phyloP scores from a whole-genome alignment of 2,329 filamentous ascomycete genomes.

The Aspergillus brunneoviolaceus region DNA sequence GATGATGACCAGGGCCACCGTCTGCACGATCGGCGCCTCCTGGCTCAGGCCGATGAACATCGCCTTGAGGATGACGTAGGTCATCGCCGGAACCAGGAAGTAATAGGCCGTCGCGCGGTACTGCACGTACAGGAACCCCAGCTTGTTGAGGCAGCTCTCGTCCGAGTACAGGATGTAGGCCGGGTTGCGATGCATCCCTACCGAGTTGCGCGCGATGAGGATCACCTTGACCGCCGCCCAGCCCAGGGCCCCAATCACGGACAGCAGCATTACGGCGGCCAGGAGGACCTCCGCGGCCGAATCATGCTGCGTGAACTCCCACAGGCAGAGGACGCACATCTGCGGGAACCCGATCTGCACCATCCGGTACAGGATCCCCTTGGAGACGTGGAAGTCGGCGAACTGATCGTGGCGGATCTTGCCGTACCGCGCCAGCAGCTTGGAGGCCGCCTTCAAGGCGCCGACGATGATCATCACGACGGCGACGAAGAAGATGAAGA shows the following conservation, averaged over 20 bases:
- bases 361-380: conserved; percentile 88
- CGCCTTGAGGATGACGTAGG: conserved; percentile 77
- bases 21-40: conserved; percentile 67
- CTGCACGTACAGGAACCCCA: conserved; percentile 95
- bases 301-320: conserved; percentile 85
- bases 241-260: conserved; percentile 70
- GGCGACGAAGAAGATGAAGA: conserved; percentile 81
- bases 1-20: conserved; percentile 77
- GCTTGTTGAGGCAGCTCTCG: conserved; percentile 86
- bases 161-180: conserved; percentile 96
- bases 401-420: conserved; percentile 88
- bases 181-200: conserved; percentile 87
- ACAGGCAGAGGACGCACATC: conserved; percentile 84
- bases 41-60: conserved; percentile 85
- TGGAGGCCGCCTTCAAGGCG: conserved; percentile 77
- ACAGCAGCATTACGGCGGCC: conserved; percentile 82
- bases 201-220: conserved; percentile 79
- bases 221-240: conserved; percentile 91
- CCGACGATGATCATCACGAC: conserved; percentile 70
- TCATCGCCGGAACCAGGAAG: conserved; percentile 77
- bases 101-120: conserved; percentile 95
- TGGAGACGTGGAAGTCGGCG: conserved; percentile 88
- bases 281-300: conserved; percentile 82
- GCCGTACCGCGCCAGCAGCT: conserved; percentile 68
- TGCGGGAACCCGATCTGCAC: conserved; percentile 88